Evolutionary conservation across 2,329 filamentous ascomycete genomes (phyloP), one percentile per base, ranked within the genome.

Genomic region (Verruconis gallopava): DNA sequence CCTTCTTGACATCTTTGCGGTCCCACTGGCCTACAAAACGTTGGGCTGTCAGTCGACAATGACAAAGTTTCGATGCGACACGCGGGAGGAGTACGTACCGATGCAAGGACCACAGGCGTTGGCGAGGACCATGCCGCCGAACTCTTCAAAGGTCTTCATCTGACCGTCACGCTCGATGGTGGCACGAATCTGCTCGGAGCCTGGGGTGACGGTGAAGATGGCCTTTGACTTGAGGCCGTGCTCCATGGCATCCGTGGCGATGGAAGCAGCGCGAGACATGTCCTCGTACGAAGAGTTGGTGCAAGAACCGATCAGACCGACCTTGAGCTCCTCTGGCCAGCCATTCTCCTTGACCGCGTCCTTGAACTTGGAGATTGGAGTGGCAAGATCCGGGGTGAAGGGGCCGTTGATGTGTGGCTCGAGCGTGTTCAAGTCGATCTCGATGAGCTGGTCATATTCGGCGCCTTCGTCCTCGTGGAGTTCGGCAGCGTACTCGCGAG

Each of bases 371-470:
- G 85, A 94, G 63, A 98, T 93, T 40, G 91, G 91, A 5, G 91
- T 96, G 43, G 86, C 88, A 67, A 98, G 73, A 77, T 98, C 91
- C 47, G 91, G 91, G 20, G 91, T 98, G 77, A 96, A 96, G 50
- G 91, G 91, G 51, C 91, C 91, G 72, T 98, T 98, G 71, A 98
- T 86, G 63, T 96, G 85, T 51, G 91, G 91, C 72, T 98, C 91
- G 38, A 98, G 81, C 66, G 89, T 83, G 45, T 77, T 81, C 43
- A 98, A 77, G 72, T 98, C 89, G 68, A 98, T 85, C 69, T 95
- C 89, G 56, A 96, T 85, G 52, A 95, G 66, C 68, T 96, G 75
- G 64, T 98, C 91, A 65, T 96, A 98, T 66, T 96, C 79, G 52
- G 85, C 84, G 52, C 85, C 85, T 66, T 93, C 72, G 53, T 98